Base-by-base conservation (phyloP, 139 green algal species). In the Micromonas pusilla region DNA sequence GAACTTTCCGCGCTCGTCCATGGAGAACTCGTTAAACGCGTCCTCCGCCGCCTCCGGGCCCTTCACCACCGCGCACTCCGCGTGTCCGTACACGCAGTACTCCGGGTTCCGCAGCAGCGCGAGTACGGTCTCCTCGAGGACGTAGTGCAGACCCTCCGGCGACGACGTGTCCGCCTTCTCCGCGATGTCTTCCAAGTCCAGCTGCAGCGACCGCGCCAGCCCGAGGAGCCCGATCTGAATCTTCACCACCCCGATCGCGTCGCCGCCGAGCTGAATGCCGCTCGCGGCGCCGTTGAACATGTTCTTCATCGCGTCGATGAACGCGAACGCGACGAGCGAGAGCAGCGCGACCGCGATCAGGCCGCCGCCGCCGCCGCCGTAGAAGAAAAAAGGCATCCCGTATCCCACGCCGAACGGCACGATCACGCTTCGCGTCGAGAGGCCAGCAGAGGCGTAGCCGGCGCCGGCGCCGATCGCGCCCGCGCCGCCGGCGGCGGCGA, bases 171-270 rank as follows among this genome's bases (percentile, higher is more conserved):
- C 93, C 6, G 93, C 90, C 0, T 87, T 52, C 19, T 85, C 79
- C 2, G 91, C 88, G 39, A 98, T 92, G 30, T 82, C 74, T 36
- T 98, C 92, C 70, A 99, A 81, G 73, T 97, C 89, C 20, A 54
- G 72, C 85, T 99, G 93, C 66, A 97, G 88, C 32, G 84, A 70
- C 1, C 90, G 83, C 23, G 94, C 93, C 38, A 86, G 84, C 6
- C 93, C 93, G 78, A 98, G 88, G 34, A 99, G 82, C 13, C 93
- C 94, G 16, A 98, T 90, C 83, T 96, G 89, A 30, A 75, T 33
- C 37, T 63, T 62, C 23, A 63, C 68, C 37, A 75, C 68, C 23
- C 5, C 39, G 36, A 75, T 75, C 3, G 37, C 25, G 39, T 75
- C 68, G 33, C 37, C 68, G 0, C 38, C 68, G 33, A n/a, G 23